Percentiles rank a stretch among this genome's conserved stretches.
Conservation (phyloP, 2,329 filamentous ascomycete genomes). For the Xylariales sp. region DNA sequence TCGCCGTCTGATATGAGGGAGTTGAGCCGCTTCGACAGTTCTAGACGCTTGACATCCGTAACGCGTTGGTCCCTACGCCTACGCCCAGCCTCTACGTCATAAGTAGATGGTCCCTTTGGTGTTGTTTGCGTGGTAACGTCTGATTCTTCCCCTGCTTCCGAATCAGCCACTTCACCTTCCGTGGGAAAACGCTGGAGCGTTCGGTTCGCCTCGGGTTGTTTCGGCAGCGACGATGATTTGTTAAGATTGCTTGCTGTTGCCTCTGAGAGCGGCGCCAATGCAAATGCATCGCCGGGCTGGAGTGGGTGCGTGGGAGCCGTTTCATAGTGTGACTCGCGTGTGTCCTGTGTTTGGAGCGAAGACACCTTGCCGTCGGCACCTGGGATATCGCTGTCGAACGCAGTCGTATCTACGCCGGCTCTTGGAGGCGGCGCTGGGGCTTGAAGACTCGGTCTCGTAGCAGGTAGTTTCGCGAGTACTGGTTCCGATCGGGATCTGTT, state of each 20-base stretch:
- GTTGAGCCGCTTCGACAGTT: slow-evolving; percentile 46
- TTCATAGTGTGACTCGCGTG: slow-evolving; percentile 51
- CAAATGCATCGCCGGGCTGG: slow-evolving; percentile 44
- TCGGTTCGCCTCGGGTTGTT: slow-evolving; percentile 39
- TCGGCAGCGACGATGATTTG: slow-evolving; percentile 52
- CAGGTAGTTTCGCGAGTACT: slow-evolving; percentile 28
- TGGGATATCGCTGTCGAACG: slow-evolving; percentile 53
- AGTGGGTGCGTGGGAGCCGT: slow-evolving; percentile 57
- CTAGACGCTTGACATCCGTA: slow-evolving; percentile 39
- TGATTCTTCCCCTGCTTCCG: slow-evolving; percentile 53
- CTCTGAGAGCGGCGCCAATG: slow-evolving; percentile 55
- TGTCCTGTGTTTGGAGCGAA: slow-evolving; percentile 26
- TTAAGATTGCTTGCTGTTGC: slow-evolving; percentile 56
- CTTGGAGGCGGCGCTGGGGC: slow-evolving; percentile 37
- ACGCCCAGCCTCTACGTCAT: slow-evolving; percentile 37
- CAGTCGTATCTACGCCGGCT: slow-evolving; percentile 54
- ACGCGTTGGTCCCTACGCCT: slow-evolving; percentile 38
- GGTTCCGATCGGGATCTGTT: slow-evolving; percentile 42
- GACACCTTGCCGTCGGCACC: slow-evolving; percentile 33
- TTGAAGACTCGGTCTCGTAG: slow-evolving; percentile 29
- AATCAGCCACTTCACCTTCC: slow-evolving; percentile 57
- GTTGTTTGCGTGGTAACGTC: slow-evolving; percentile 33
- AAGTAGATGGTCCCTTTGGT: slow-evolving; percentile 16
- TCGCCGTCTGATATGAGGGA: slow-evolving; percentile 41
- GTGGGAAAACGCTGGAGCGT: slow-evolving; percentile 52